These are phyloP conservation scores for Vigna nakashimae DNA, from an alignment of 306 rosid species.

Conservation along the genomic window DNA sequence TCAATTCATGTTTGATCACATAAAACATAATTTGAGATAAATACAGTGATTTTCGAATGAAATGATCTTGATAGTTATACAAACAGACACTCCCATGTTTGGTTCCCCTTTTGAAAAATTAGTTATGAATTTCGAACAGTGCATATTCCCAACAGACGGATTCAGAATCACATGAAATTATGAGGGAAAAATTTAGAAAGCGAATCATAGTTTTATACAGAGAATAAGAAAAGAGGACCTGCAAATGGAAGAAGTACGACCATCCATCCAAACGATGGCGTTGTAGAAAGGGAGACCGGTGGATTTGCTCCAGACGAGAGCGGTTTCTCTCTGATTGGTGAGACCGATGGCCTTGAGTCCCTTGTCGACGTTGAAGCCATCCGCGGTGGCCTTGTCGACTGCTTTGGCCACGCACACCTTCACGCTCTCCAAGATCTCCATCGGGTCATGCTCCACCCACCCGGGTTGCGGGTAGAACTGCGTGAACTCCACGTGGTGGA, in stretches of 20 bases:
- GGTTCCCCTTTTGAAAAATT: too few species aligned
- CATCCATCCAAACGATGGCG: slow-evolving; percentile 99
- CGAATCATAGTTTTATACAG: too few species aligned
- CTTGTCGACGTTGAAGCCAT: slow-evolving; percentile 73
- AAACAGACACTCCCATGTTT: too few species aligned
- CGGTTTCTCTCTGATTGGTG: slow-evolving; percentile 94
- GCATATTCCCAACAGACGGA: too few species aligned
- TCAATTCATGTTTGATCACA: neutral
- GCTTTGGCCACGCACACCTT: slow-evolving; percentile 76
- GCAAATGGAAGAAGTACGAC: slow-evolving; percentile 81
- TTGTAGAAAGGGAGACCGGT: slow-evolving; percentile 80
- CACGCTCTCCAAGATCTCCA: slow-evolving; percentile 88
- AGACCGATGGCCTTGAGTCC: slow-evolving; percentile 86
- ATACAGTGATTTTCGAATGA: neutral
- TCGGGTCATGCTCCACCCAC: slow-evolving; percentile 96
- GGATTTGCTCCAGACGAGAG: slow-evolving; percentile 95
- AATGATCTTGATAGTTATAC: too few species aligned
- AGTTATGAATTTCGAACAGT: too few species aligned
- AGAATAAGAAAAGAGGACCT: slow-evolving; percentile 47
- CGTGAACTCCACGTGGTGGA: slow-evolving; percentile 92
- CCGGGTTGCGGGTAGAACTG: slow-evolving; percentile 89
- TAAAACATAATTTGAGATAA: neutral
- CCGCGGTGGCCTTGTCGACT: slow-evolving; percentile 79
- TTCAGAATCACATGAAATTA: too few species aligned
- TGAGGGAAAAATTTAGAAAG: too few species aligned